phyloP scores from a whole-genome alignment of 179 eudicot genomes.

The Silene vulgaris region DNA sequence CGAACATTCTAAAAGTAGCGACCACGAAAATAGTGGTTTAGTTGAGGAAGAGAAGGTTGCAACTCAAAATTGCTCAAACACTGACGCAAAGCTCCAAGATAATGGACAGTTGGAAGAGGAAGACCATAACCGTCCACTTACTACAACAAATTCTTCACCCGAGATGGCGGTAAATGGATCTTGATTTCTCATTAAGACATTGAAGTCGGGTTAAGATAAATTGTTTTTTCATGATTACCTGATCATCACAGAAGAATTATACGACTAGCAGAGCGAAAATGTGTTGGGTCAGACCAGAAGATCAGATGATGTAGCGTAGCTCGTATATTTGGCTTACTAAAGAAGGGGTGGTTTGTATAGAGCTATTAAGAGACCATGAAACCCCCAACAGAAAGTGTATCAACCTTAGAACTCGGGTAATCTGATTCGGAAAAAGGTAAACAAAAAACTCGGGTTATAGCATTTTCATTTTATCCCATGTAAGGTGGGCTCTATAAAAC shows the following conservation, averaged over 20 bases:
- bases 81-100: conserved; percentile 29
- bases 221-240: neutral
- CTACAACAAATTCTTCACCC: conserved; percentile 47
- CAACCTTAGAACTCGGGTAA: conserved; percentile 24
- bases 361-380: conserved; percentile 20
- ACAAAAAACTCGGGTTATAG: conserved; percentile 19
- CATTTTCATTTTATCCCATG: conserved; percentile 21
- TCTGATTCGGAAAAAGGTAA: neutral
- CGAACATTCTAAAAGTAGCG: conserved; percentile 25
- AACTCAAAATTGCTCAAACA: conserved; percentile 33
- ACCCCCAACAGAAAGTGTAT: conserved; percentile 11
- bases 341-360: conserved; percentile 32
- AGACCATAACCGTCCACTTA: conserved; percentile 41
- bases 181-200: conserved; percentile 20
- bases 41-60: conserved; percentile 31
- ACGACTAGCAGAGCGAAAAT: conserved; percentile 14
- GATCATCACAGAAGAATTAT: conserved; percentile 8
- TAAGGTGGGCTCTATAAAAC: conserved; percentile 23
- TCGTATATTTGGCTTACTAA: conserved; percentile 17
- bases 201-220: neutral
- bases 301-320: conserved; percentile 12
- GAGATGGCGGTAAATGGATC: conserved; percentile 85
- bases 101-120: conserved; percentile 40
- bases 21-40: conserved; percentile 28
- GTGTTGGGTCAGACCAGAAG: conserved; percentile 3